Conservation (phyloP, 2,329 filamentous ascomycete genomes). For the Aureobasidium leucospermi region DNA sequence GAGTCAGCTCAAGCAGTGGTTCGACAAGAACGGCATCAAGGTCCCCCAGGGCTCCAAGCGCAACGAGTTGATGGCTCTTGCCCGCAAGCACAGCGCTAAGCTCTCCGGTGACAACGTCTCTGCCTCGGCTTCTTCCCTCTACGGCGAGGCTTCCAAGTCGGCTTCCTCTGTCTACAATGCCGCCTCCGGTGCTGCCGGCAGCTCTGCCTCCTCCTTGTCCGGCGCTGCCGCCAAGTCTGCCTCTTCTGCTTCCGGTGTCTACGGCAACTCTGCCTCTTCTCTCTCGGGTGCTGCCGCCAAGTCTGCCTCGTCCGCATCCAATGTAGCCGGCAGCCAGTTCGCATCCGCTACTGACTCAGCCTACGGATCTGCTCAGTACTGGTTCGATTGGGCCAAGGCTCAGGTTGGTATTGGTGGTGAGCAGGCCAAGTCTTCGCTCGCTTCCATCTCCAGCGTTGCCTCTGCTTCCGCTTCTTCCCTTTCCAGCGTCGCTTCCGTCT, state of each 20-base stretch:
- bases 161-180: constrained; percentile 37
- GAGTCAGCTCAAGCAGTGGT: constrained; percentile 82
- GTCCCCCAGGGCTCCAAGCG: constrained; percentile 87
- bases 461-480: constrained; percentile 19
- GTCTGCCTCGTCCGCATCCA: constrained; percentile 35
- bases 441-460: constrained; percentile 26
- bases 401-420: constrained; percentile 39
- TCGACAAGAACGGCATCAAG: constrained; percentile 80
- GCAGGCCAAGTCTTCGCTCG: constrained; percentile 28
- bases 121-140: constrained; percentile 31
- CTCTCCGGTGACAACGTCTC: constrained; percentile 56
- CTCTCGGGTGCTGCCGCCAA: constrained; percentile 32
- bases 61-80: constrained; percentile 83
- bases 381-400: constrained; percentile 38
- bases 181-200: constrained; percentile 28
- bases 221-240: constrained; percentile 32
- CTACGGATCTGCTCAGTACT: constrained; percentile 26
- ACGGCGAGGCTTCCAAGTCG: constrained; percentile 40
- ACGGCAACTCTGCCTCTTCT: constrained; percentile 43
- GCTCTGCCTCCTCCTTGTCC: constrained; percentile 22
- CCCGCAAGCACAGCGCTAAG: constrained; percentile 75
- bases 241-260: constrained; percentile 41
- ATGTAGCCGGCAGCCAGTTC: constrained; percentile 63
- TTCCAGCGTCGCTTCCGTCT: constrained; percentile 24
- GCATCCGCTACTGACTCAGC: constrained; percentile 66